A percentile compares a stretch with the other conserved stretches of the same genome.
phyloP scores from a whole-genome alignment of 2,329 filamentous ascomycete species.

The Massarina eburnea region DNA sequence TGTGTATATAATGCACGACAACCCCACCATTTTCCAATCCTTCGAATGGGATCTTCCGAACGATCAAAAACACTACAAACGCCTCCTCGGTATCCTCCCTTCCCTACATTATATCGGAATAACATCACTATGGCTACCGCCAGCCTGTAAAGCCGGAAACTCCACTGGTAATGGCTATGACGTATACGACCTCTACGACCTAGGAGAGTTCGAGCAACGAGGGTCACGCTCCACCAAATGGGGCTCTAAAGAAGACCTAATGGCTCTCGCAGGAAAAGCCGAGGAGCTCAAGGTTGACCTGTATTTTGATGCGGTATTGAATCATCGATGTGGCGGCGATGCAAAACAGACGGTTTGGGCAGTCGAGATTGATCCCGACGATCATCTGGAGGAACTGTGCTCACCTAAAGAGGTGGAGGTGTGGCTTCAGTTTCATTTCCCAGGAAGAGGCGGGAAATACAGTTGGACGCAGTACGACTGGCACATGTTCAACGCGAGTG shows the following conservation, averaged over 20 bases:
- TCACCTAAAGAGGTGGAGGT: background rate
- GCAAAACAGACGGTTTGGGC: background rate
- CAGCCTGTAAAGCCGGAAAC: conserved; percentile 4
- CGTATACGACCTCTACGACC: conserved; percentile 5
- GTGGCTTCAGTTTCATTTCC: background rate
- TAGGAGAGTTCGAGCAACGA: conserved; percentile 2
- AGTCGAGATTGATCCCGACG: background rate
- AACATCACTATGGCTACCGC: conserved; percentile 1
- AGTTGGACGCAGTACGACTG: conserved; percentile 1
- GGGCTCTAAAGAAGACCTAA: conserved; percentile 1
- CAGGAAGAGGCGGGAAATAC: background rate
- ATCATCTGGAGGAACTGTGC: background rate
- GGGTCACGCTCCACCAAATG: conserved; percentile 2
- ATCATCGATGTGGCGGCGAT: conserved; percentile 3
- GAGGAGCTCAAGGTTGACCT: background rate
- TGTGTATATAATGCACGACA: conserved; percentile 1
- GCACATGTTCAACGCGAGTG: conserved; percentile 5
- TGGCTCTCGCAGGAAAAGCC: background rate
- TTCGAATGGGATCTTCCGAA: conserved; percentile 1
- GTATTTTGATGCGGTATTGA: conserved; percentile 2
- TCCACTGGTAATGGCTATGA: conserved; percentile 3
- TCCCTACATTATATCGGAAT: background rate
- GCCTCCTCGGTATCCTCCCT: background rate
- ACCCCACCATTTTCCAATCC: conserved; percentile 4
- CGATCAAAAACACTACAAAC: background rate